Evolutionary conservation across 148 eudicot genomes (phyloP), one percentile per base, ranked within the genome.

Genomic region (Beta vulgaris): DNA sequence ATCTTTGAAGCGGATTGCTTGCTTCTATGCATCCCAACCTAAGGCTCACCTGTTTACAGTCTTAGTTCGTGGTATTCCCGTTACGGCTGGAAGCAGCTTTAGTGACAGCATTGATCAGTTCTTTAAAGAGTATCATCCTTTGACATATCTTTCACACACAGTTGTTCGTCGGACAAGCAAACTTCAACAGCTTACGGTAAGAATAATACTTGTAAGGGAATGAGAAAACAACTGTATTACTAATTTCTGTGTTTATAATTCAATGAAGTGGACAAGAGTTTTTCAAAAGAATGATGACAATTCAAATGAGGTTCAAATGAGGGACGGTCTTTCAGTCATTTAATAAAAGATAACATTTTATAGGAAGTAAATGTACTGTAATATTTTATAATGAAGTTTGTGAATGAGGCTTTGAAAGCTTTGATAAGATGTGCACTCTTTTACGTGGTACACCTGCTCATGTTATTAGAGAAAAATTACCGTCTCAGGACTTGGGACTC

Each of bases 51-150:
- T 88, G 69, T 94, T 94, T 63, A 94, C 97, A 51, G 57, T 94
- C 73, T 68, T 94, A 73, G 93, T 94, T 73, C 89, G 93, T 64
- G 86, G 91, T 76, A 85, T 94, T 72, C 98, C 98, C 60, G 83
- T 60, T 23, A 71, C 87, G 26, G 75, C 89, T 36, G 87, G 83
- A 46, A 83, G 79, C 68, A 88, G 87, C 74, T 78, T 85, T 77
- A 82, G 86, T 78, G 97, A 90, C 75, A 90, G 81, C 77, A 90
- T 94, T 46, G 91, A 87, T 34, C 71, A 71, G 35, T 94, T 94
- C 79, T 91, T 94, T 75, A 84, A 67, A 36, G 88, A 90, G 80
- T 85, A 76, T 81, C 91, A 94, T 86, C 85, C 96, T 73, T 82
- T 89, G 37, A 79, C 93, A 6, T 94, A 94, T 83, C 89, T 90